A percentile compares a stretch with the other conserved stretches of the same genome.
These are phyloP conservation scores for Amaranthus palmeri DNA, from an alignment of 148 eudicot genomes.

Conservation along the genomic window DNA sequence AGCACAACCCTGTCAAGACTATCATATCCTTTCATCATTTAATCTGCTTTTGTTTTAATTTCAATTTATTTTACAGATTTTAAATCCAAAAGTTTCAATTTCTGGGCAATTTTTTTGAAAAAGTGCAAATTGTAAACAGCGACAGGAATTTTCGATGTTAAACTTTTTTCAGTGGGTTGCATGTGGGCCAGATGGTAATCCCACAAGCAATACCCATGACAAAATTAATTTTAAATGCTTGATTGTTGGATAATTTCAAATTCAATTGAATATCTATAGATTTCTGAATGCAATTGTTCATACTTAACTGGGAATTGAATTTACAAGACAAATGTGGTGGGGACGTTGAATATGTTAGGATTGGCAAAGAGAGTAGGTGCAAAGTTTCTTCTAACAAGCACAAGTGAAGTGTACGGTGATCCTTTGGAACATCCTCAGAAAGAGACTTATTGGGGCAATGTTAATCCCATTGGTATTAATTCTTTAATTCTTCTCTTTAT, in stretches of 20 bases:
- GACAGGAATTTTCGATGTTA: background rate
- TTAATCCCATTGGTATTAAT: slow-evolving; percentile 80
- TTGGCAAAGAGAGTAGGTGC: slow-evolving; percentile 96
- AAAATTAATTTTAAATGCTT: background rate
- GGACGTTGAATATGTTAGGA: slow-evolving; percentile 93
- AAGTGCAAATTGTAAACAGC: background rate
- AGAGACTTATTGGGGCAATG: slow-evolving; percentile 98
- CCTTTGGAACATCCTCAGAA: slow-evolving; percentile 94
- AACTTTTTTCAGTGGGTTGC: background rate
- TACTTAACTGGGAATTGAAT: background rate
- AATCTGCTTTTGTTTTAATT: background rate
- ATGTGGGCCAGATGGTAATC: slow-evolving; percentile 13
- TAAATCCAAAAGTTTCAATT: background rate
- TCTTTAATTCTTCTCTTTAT: background rate
- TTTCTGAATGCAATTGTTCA: too few relatives aligned
- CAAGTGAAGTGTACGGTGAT: slow-evolving; percentile 98
- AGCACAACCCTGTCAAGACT: slow-evolving; percentile 93
- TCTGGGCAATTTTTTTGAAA: background rate
- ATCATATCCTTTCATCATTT: slow-evolving; percentile 74
- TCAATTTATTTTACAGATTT: background rate
- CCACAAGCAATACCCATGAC: too few relatives aligned
- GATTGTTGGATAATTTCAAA: background rate
- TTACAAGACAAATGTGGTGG: slow-evolving; percentile 99
- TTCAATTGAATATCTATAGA: background rate
- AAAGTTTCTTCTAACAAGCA: slow-evolving; percentile 85